Conservation (phyloP, 768 basidiomycete species). For the Lepiota venenata region DNA sequence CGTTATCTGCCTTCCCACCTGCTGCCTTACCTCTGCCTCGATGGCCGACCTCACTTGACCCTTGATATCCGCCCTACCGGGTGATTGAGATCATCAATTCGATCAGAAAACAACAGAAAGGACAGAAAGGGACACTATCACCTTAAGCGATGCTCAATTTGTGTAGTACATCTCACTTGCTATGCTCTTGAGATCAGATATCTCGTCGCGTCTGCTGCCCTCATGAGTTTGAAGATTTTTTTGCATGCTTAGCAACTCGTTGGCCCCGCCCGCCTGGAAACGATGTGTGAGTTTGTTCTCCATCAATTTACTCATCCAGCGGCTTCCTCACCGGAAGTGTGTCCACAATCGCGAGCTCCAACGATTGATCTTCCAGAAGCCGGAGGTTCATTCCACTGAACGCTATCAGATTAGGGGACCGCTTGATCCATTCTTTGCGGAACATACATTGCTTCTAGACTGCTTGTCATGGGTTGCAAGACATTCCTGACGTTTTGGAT, state of each 20-base stretch:
- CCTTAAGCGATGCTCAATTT: constrained; percentile 16
- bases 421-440: not conserved
- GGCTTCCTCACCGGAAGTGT: not conserved
- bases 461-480: constrained; percentile 2
- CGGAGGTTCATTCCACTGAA: not conserved
- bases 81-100: not conserved
- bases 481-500: not conserved
- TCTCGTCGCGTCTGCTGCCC: constrained; percentile 11
- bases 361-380: constrained; percentile 4
- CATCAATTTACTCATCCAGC: not conserved
- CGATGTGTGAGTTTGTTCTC: not conserved
- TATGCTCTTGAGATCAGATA: constrained; percentile 16
- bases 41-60: constrained; percentile 39
- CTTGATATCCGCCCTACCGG: constrained; percentile 30
- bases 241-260: constrained; percentile 18
- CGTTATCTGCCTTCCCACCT: constrained; percentile 46
- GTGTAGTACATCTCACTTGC: constrained; percentile 15
- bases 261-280: constrained; percentile 10
- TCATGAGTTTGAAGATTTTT: constrained; percentile 20
- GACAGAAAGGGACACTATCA: constrained; percentile 9
- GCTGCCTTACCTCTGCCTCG: constrained; percentile 35
- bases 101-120: not conserved
- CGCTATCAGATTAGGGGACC: not conserved
- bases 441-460: not conserved
- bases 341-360: not conserved